phyloP scores from a whole-genome alignment of 2,329 filamentous ascomycete genomes.

The Apiospora sp. region DNA sequence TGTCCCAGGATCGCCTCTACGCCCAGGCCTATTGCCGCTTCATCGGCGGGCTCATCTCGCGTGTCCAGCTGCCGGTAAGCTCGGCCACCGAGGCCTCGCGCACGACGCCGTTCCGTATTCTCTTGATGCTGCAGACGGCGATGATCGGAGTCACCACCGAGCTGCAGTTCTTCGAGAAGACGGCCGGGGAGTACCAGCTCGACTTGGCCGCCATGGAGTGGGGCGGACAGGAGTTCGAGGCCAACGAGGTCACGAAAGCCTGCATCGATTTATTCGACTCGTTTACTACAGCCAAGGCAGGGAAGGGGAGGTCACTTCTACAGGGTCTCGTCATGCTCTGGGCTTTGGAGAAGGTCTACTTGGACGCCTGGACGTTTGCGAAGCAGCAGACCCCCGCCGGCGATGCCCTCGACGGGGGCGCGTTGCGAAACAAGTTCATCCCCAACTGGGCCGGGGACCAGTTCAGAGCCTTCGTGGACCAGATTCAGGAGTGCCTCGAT shows the following conservation, averaged over 20 bases:
- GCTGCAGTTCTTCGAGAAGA: conserved; percentile 41
- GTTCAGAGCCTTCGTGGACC: conserved; percentile 60
- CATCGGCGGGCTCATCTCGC: conserved; percentile 41
- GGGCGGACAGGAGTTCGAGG: conserved; percentile 30
- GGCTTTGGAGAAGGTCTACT: conserved; percentile 75
- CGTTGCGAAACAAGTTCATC: conserved; percentile 70
- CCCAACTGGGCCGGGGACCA: conserved; percentile 71
- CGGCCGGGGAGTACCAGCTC: conserved; percentile 36
- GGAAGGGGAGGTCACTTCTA: conserved; percentile 45
- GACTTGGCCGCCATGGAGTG: conserved; percentile 31
- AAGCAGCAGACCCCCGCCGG: conserved; percentile 28
- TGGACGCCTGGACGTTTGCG: conserved; percentile 66
- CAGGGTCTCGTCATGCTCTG: conserved; percentile 78
- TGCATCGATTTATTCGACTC: conserved; percentile 43
- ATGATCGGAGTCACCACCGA: conserved; percentile 39
- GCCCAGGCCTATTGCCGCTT: conserved; percentile 43
- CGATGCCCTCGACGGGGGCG: conserved; percentile 69
- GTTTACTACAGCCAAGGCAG: conserved; percentile 32
- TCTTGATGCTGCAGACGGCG: conserved; percentile 38
- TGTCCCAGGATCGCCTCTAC: conserved; percentile 44
- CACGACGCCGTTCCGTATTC: conserved; percentile 32
- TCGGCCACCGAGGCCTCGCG: conserved; percentile 24
- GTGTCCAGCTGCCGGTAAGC: conserved; percentile 36
- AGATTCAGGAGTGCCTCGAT: conserved; percentile 46
- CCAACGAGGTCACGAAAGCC: conserved; percentile 30